Evolutionary conservation across 2,329 filamentous ascomycete genomes (phyloP).

Genomic region (Penicillium paneum): DNA sequence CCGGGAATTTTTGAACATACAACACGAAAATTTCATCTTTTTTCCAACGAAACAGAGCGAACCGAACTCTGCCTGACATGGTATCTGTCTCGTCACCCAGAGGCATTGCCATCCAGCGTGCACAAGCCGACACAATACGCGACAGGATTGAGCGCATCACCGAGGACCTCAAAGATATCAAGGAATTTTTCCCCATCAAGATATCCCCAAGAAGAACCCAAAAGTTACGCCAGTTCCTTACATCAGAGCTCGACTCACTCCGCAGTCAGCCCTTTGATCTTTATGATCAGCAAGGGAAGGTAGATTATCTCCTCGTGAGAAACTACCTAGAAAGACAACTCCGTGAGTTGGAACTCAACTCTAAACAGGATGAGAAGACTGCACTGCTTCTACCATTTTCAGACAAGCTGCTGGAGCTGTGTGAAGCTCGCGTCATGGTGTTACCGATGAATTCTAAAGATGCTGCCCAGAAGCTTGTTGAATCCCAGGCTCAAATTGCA

Average conservation of each 20-base stretch:
- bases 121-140: background rate
- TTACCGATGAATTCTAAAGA: background rate
- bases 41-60: background rate
- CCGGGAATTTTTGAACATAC: background rate
- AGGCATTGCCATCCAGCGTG: background rate
- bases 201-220: background rate
- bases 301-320: background rate
- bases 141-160: background rate
- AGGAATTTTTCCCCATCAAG: background rate
- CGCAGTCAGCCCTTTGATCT: background rate
- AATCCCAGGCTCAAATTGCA: background rate
- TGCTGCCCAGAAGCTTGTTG: background rate
- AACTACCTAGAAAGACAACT: background rate
- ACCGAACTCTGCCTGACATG: background rate
- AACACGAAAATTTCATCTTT: background rate
- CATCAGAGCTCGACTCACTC: background rate
- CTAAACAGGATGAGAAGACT: conserved; percentile 8
- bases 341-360: conserved; percentile 39
- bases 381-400: background rate
- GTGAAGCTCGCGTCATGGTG: background rate
- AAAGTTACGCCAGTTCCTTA: background rate
- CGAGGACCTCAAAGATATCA: background rate
- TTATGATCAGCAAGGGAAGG: background rate
- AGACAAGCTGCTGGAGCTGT: background rate
- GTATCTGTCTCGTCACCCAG: background rate